Evolutionary conservation across 192 early-diverging fungal genomes (phyloP), one percentile per base, ranked within the genome.

Genomic region (Coemansia sp.): DNA sequence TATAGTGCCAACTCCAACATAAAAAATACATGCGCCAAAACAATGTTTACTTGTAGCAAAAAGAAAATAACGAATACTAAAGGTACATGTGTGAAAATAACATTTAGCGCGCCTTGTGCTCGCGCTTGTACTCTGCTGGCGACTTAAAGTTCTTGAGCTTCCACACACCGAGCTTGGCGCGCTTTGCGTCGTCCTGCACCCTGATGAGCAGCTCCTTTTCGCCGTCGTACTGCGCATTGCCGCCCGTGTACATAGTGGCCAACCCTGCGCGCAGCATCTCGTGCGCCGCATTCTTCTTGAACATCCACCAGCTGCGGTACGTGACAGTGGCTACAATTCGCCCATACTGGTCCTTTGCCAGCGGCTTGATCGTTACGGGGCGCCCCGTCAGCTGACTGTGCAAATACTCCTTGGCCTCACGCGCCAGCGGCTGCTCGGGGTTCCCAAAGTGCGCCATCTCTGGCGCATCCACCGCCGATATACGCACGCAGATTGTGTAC

Each of bases 391-490:
- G 58, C 48, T 73, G 74, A 35, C n/a, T 21, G 6, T 63, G 35
- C 64, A 82, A 26, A 35, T 55, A 31, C 40, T 82, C 67, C 64
- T 74, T 72, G 34, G 79, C 74, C 55, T 82, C 75, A 1, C 64
- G 63, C 2, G 79, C 77, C 53, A 82, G 43, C 42, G 79, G 71
- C 59, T 82, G 79, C 10, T 75, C 74, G 0, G 79, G 79, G 25
- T 82, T 82, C 6, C 79, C 79, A 55, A 82, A 82, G 42, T 82
- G 79, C 61, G 74, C 61, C 25, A 71, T 75, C 64, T 82, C 79
- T 8, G 79, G 79, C 15, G 79, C 79, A 43, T 82, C 79, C 18
- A 82, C 75, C 0, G 71, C 70, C 15, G 74, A 72, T 8, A 82
- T 20, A 21, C 79, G 63, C 16, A 82, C 68, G 3, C 64, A 66